phyloP scores from a whole-genome alignment of 768 basidiomycete genomes.

The Pleurotus djamor region DNA sequence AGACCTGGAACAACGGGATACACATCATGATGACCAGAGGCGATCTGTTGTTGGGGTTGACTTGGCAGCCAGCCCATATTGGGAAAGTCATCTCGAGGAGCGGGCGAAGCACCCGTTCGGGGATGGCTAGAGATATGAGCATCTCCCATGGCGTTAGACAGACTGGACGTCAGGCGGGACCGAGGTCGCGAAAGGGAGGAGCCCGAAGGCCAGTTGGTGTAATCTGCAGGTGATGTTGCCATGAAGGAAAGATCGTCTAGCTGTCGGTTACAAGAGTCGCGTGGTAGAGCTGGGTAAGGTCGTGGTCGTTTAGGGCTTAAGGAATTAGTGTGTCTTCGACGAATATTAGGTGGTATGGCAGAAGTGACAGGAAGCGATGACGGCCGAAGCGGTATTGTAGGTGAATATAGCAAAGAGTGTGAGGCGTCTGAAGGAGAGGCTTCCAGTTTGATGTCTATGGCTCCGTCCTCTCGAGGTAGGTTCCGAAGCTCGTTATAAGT shows the following conservation, averaged over 20 bases:
- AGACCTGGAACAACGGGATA: slow-evolving; percentile 5
- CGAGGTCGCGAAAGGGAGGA: slow-evolving; percentile 30
- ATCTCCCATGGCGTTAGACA: slow-evolving; percentile 68
- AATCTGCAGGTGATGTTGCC: slow-evolving; percentile 28
- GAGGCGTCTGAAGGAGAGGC: slow-evolving; percentile 22
- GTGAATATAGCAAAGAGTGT: slow-evolving; percentile 34
- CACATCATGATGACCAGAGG: slow-evolving; percentile 5
- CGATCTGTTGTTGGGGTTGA: slow-evolving; percentile 10
- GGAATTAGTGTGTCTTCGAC: slow-evolving; percentile 9
- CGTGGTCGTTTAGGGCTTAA: slow-evolving; percentile 29
- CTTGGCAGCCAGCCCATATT: slow-evolving; percentile 6
- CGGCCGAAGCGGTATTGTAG: slow-evolving; percentile 11
- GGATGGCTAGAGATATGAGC: slow-evolving; percentile 26
- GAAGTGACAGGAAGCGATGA: slow-evolving; percentile 7
- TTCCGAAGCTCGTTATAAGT: slow-evolving; percentile 1
- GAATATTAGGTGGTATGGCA: background rate
- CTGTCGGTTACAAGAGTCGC: slow-evolving; percentile 20
- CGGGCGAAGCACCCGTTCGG: slow-evolving; percentile 20
- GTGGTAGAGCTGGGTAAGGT: slow-evolving; percentile 31
- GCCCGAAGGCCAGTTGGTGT: slow-evolving; percentile 25
- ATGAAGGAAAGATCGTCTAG: slow-evolving; percentile 30
- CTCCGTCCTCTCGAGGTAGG: slow-evolving; percentile 28
- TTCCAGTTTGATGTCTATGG: slow-evolving; percentile 47
- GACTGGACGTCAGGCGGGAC: slow-evolving; percentile 39
- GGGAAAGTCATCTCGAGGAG: slow-evolving; percentile 15